These are phyloP conservation scores for Arachnomyces sp. DNA, from an alignment of 2,329 filamentous ascomycete species.

Conservation along the genomic window DNA sequence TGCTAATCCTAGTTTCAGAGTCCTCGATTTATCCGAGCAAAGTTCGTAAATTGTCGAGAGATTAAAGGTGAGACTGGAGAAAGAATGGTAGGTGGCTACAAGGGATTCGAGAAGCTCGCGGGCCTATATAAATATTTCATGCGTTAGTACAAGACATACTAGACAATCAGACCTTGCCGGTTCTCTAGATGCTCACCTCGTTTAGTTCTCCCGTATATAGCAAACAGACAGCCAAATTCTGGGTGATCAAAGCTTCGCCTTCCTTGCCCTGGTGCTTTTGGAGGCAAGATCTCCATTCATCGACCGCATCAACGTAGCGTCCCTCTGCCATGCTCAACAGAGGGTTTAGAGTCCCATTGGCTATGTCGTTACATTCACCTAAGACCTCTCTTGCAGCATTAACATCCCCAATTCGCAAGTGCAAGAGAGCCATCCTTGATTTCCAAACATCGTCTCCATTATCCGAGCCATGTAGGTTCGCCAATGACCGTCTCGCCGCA, in stretches of 20 bases:
- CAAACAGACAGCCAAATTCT: conserved; percentile 77
- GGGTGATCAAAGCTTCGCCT: conserved; percentile 60
- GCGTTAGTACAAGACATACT: conserved; percentile 2
- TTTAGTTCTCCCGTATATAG: conserved; percentile 72
- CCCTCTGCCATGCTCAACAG: conserved; percentile 72
- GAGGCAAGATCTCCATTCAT: conserved; percentile 50
- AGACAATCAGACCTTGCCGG: not conserved
- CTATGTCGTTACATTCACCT: conserved; percentile 30
- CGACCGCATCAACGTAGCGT: conserved; percentile 56
- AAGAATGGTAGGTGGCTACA: conserved; percentile 55
- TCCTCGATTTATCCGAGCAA: conserved; percentile 66
- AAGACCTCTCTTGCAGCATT: conserved; percentile 55
- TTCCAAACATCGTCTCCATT: conserved; percentile 24
- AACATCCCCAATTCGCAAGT: conserved; percentile 70
- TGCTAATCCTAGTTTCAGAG: conserved; percentile 62
- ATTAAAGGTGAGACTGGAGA: conserved; percentile 79
- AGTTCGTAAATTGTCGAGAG: conserved; percentile 86
- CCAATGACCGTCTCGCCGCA: conserved; percentile 66
- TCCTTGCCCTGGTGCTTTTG: conserved; percentile 36
- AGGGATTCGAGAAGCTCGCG: conserved; percentile 58
- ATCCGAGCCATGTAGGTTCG: conserved; percentile 41
- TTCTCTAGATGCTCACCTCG: conserved; percentile 44
- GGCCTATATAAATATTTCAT: conserved; percentile 40
- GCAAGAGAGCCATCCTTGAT: conserved; percentile 53
- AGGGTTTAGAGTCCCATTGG: conserved; percentile 40